Conservation (phyloP, 2,329 filamentous ascomycete species). For the Beauveria australis region DNA sequence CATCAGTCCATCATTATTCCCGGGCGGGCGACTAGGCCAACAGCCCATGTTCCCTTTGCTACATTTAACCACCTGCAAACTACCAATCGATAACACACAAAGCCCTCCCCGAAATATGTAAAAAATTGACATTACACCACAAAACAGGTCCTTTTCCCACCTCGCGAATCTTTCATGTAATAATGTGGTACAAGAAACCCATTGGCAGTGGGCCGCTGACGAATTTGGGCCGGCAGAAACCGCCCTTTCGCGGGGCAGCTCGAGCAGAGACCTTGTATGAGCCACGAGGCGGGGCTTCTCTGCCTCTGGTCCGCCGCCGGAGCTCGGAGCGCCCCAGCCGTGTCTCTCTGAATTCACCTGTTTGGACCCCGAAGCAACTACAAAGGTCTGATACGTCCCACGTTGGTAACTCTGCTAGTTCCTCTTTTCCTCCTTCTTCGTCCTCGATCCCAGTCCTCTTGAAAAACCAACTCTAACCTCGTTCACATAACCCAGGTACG, state of each 20-base stretch:
- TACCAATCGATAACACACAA: too few species aligned
- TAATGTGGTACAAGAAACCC: conserved; percentile 11
- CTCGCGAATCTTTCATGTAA: conserved; percentile 8
- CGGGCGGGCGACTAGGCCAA: too few species aligned
- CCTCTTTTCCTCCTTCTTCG: neutral
- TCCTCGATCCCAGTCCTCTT: neutral
- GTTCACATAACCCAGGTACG: conserved; percentile 17
- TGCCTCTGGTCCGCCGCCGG: conserved; percentile 1
- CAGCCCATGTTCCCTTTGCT: too few species aligned
- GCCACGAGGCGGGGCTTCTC: neutral
- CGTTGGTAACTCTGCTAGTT: neutral
- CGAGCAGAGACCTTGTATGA: too few species aligned
- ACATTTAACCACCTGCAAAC: too few species aligned
- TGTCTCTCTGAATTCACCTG: neutral
- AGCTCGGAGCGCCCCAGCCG: conserved; percentile 5
- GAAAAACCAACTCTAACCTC: neutral
- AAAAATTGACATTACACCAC: conserved; percentile 1
- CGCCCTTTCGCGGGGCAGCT: conserved; percentile 10
- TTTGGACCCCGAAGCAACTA: neutral
- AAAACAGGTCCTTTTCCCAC: neutral
- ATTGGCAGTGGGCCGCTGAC: conserved; percentile 3
- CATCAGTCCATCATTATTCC: too few species aligned
- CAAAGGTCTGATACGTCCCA: conserved; percentile 5
- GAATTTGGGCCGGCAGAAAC: conserved; percentile 15
- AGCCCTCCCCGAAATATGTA: neutral